phyloP scores from a whole-genome alignment of 257 asterid species.

The Datura wrightii region DNA sequence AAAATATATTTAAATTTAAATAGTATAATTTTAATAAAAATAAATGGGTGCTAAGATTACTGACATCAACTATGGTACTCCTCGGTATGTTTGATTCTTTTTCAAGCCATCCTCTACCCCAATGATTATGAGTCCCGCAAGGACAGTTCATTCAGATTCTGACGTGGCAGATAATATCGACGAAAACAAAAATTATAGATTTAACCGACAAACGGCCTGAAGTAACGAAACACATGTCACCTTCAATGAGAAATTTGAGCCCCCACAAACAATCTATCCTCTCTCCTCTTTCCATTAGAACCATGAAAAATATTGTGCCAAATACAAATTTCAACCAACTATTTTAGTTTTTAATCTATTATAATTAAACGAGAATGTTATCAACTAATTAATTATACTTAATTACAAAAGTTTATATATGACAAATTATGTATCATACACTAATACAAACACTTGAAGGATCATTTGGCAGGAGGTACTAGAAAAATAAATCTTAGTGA shows the following conservation, averaged over 20 bases:
- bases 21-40: no score
- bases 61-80: no score
- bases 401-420: neutral
- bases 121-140: no score
- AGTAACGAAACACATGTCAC: neutral
- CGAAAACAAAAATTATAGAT: neutral
- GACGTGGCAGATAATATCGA: constrained; percentile 4
- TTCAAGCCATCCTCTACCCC: no score
- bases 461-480: no score
- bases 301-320: neutral
- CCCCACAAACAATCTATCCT: neutral
- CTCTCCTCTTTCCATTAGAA: neutral
- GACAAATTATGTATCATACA: neutral
- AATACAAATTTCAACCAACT: neutral
- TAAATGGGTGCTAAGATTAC: no score
- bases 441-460: neutral
- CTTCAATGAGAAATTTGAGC: constrained; percentile 2
- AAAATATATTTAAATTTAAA: no score
- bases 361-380: neutral
- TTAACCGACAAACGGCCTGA: neutral
- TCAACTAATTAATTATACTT: neutral
- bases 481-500: neutral
- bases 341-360: neutral
- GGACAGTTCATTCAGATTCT: no score
- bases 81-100: no score